phyloP scores from a whole-genome alignment of 2,329 filamentous ascomycete genomes.

The Paraphoma sp. region DNA sequence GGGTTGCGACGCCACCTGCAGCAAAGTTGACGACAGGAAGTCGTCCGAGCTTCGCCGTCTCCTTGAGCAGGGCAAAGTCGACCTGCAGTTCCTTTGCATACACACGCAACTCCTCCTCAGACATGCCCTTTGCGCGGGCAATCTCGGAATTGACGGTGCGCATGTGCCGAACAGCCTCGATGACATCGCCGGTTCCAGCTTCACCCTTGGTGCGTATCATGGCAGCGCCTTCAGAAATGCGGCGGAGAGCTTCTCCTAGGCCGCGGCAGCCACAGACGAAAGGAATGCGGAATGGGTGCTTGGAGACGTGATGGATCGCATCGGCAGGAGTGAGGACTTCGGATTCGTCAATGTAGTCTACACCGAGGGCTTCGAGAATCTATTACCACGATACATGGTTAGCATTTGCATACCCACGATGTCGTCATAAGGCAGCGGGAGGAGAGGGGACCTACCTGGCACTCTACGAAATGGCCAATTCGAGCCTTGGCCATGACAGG shows the following conservation, averaged over 20 bases:
- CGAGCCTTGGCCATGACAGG: conserved; percentile 99
- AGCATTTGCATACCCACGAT: not conserved
- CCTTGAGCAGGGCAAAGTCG: conserved; percentile 78
- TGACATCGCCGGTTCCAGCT: conserved; percentile 94
- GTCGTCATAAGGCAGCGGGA: not conserved
- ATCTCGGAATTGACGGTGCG: conserved; percentile 87
- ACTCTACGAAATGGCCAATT: conserved; percentile 98
- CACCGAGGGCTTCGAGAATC: conserved; percentile 92
- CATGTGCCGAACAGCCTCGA: conserved; percentile 97
- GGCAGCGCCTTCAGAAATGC: conserved; percentile 91
- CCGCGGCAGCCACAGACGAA: conserved; percentile 98
- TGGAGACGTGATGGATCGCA: conserved; percentile 88
- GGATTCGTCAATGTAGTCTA: conserved; percentile 98
- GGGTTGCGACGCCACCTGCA: conserved; percentile 98
- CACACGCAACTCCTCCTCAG: conserved; percentile 75
- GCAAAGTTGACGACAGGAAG: conserved; percentile 98
- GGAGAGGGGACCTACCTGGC: conserved; percentile 64
- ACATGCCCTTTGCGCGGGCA: conserved; percentile 68
- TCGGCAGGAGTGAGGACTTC: conserved; percentile 97
- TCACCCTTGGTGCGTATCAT: conserved; percentile 99
- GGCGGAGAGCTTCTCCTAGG: conserved; percentile 88
- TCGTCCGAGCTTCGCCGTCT: conserved; percentile 85
- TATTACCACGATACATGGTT: conserved; percentile 41
- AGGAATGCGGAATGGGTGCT: conserved; percentile 79
- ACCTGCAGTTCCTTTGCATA: conserved; percentile 82